These are phyloP conservation scores for Coemansia sp. DNA, from an alignment of 192 early-diverging fungal genomes.

Conservation along the genomic window DNA sequence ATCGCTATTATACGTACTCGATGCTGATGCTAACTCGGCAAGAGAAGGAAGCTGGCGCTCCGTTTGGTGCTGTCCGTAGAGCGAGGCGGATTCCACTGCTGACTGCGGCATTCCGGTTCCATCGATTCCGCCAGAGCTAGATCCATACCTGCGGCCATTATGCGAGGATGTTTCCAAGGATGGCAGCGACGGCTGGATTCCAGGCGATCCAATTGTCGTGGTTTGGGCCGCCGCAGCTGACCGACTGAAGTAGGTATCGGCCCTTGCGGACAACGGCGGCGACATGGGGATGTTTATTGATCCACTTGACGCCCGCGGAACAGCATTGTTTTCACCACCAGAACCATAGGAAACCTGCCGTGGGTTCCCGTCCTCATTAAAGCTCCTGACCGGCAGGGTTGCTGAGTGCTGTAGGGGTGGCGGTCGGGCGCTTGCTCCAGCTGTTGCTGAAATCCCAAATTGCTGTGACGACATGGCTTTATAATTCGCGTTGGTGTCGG, in stretches of 20 bases:
- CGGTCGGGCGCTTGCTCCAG: constrained; percentile 5
- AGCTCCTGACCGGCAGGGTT: constrained; percentile 21
- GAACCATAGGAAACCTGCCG: not conserved
- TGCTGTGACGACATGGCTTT: constrained; percentile 15
- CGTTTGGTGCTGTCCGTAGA: constrained; percentile 4
- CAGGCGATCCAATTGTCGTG: not conserved
- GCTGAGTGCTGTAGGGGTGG: constrained; percentile 38
- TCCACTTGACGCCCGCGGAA: constrained; percentile 15
- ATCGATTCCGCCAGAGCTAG: not conserved
- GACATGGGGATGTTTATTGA: constrained; percentile 56
- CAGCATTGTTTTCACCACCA: constrained; percentile 7
- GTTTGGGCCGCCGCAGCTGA: not conserved
- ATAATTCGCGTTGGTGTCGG: not conserved
- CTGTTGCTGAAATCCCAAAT: constrained; percentile 2
- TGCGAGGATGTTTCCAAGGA: constrained; percentile 17
- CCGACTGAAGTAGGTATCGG: constrained; percentile 30
- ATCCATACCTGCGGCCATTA: constrained; percentile 9
- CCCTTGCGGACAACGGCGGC: constrained; percentile 28
- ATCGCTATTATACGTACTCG: constrained; percentile 29
- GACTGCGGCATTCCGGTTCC: constrained; percentile 20
- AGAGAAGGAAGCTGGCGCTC: constrained; percentile 50
- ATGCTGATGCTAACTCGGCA: constrained; percentile 45
- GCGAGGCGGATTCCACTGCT: constrained; percentile 7
- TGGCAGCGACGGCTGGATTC: constrained; percentile 28
- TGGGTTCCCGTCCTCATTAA: not conserved